Evolutionary conservation across 192 early-diverging fungal genomes (phyloP).

Genomic region (Phycomyces blakesleeanus): DNA sequence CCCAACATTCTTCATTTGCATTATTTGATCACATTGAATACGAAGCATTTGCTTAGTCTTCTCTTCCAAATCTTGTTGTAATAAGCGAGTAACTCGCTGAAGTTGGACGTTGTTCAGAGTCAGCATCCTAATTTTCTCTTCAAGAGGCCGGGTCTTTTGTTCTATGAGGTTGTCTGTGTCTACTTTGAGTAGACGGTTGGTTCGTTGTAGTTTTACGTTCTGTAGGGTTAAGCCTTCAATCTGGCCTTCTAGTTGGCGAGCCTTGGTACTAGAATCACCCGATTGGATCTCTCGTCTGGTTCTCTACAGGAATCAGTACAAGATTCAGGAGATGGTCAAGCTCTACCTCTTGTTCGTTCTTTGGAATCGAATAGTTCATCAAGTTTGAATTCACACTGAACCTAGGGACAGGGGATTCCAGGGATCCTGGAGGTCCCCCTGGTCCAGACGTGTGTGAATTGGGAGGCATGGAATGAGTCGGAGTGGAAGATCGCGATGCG

Average conservation of each 20-base stretch:
- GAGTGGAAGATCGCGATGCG: background rate
- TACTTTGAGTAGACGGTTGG: constrained; percentile 39
- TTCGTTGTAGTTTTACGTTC: constrained; percentile 38
- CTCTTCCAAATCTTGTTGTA: constrained; percentile 34
- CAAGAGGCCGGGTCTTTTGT: constrained; percentile 33
- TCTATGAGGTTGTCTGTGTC: constrained; percentile 41
- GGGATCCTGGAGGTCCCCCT: background rate
- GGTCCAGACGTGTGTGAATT: background rate
- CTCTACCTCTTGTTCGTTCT: constrained; percentile 25
- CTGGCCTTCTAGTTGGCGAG: constrained; percentile 33
- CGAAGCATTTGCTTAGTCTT: constrained; percentile 21
- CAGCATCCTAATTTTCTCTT: constrained; percentile 26
- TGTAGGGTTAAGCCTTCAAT: constrained; percentile 35
- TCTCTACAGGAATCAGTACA: background rate
- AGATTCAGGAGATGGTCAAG: background rate
- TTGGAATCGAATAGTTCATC: constrained; percentile 44
- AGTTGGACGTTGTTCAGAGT: constrained; percentile 32
- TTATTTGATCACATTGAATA: constrained; percentile 24
- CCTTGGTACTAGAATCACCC: constrained; percentile 30
- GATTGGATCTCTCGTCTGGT: constrained; percentile 29
- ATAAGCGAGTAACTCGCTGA: constrained; percentile 30
- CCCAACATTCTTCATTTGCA: constrained; percentile 31
- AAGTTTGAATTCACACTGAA: constrained; percentile 41
- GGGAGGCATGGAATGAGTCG: background rate
- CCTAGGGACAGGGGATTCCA: constrained; percentile 2